Evolutionary conservation across 352 stramenopile species (phyloP).

Genomic region (Phytophthora colocasiae): DNA sequence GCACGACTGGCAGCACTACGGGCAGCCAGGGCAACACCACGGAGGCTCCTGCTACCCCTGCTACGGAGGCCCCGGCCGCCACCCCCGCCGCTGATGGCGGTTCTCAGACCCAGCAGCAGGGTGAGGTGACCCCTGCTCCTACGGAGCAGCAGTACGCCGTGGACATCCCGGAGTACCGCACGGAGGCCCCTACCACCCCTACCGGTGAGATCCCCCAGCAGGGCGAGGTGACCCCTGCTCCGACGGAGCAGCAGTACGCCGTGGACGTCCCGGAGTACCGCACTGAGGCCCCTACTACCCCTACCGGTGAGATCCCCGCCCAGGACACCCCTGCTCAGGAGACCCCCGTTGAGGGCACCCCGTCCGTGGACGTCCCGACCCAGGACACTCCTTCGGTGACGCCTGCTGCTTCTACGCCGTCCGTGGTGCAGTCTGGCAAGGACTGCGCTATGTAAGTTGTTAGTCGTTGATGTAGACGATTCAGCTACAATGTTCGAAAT

Average conservation of each 20-base stretch:
- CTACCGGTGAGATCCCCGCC: slow-evolving; percentile 13
- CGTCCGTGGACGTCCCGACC: slow-evolving; percentile 5
- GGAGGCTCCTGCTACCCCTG: neutral
- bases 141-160: slow-evolving; percentile 18
- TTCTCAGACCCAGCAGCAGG: slow-evolving; percentile 21
- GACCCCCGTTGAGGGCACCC: slow-evolving; percentile 17
- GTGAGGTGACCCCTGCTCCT: slow-evolving; percentile 8
- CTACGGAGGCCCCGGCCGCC: slow-evolving; percentile 2
- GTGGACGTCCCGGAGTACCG: slow-evolving; percentile 16
- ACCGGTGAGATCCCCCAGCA: slow-evolving; percentile 19
- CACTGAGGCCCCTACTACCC: slow-evolving; percentile 8
- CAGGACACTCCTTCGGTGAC: slow-evolving; percentile 32
- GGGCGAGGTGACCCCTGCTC: slow-evolving; percentile 7
- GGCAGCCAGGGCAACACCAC: neutral
- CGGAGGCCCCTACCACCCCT: slow-evolving; percentile 1
- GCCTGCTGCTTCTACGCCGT: slow-evolving; percentile 12
- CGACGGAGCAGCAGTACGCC: slow-evolving; percentile 15
- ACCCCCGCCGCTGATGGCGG: slow-evolving; percentile 6
- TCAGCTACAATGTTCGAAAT: slow-evolving; percentile 15
- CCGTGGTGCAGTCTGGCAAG: slow-evolving; percentile 24
- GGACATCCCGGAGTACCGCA: slow-evolving; percentile 13
- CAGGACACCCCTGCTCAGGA: slow-evolving; percentile 12
- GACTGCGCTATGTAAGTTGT: slow-evolving; percentile 37
- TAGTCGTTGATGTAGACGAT: slow-evolving; percentile 28
- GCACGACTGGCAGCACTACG: neutral